These are phyloP conservation scores for Papilionanthe hybrid DNA, from an alignment of 116 monocot genomes.

Conservation along the genomic window DNA sequence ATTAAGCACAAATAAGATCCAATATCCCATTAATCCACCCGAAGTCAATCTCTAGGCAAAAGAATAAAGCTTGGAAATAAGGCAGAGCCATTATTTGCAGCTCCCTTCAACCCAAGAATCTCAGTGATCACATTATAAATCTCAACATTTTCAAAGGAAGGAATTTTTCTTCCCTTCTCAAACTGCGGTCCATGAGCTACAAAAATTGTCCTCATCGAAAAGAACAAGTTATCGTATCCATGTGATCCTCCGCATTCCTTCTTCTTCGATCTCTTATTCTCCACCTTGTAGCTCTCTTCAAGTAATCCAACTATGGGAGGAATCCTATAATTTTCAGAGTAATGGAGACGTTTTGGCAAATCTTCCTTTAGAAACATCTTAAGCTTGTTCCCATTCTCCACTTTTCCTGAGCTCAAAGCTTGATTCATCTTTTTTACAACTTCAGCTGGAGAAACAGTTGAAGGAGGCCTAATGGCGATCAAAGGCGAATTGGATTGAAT, in stretches of 20 bases:
- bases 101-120: conserved; percentile 32
- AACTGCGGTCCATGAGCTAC: conserved; percentile 39
- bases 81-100: conserved; percentile 39
- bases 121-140: conserved; percentile 42
- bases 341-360: conserved; percentile 38
- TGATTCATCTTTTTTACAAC: conserved; percentile 43
- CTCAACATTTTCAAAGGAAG: conserved; percentile 43
- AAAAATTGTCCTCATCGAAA: conserved; percentile 47
- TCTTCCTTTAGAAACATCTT: conserved; percentile 43
- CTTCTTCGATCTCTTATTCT: conserved; percentile 12
- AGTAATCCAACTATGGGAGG: conserved; percentile 34
- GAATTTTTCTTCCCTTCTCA: conserved; percentile 25
- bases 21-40: background rate
- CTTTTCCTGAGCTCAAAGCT: conserved; percentile 32
- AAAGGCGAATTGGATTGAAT: conserved; percentile 23
- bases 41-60: background rate
- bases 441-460: conserved; percentile 4
- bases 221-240: conserved; percentile 40
- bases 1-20: too few relatives aligned
- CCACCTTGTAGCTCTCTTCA: conserved; percentile 47
- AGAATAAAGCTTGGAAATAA: conserved; percentile 29
- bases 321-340: conserved; percentile 31
- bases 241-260: conserved; percentile 45
- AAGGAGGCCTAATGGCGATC: conserved; percentile 26
- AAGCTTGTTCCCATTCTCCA: conserved; percentile 27